Evolutionary conservation across 2,329 filamentous ascomycete genomes (phyloP), one percentile per base, ranked within the genome.

Genomic region (Aspergillus luchuensis): DNA sequence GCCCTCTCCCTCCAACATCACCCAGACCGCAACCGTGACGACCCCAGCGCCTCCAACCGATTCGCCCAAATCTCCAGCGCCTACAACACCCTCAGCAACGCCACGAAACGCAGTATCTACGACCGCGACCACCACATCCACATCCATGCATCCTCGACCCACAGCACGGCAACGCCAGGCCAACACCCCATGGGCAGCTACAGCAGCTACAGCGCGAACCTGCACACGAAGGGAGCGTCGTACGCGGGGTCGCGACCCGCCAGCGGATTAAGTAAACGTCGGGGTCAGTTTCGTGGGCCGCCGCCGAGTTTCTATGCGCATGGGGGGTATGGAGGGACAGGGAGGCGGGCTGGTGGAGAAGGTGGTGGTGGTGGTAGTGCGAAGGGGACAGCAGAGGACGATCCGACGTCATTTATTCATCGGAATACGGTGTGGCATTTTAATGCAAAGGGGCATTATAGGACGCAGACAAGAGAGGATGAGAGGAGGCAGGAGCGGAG

Each of bases 1-100:
- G 79, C 84, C 63, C 90, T 98, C 74, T 97, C 92, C 72, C 96
- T 97, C 79, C 80, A 85, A 57, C 89, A 97, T 83, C 95, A 99
- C 78, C 95, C 95, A 1, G 95, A 99, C 82, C 87, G 88, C 74
- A 96, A 98, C 82, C 91, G 84, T 62, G 73, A 85, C 68, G 89
- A 97, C 77, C 89, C 91, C 4, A 74, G 79, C 60, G 90, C 93
- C 63, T 82, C 88, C 4, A 80, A 85, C 60, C 90, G 89, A 73
- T 99, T 97, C 82, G 87, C 92, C 76, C 84, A 87, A 68, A 89
- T 97, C 74, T 90, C 87, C 73, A 90, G 95, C 74, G 92, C 93
- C 67, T 97, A 97, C 81, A 82, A 87, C 60, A 77, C 90, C 48
- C 89, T 97, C 60, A 87, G 88, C 60, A 85, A 89, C 66, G 81